These are phyloP conservation scores for Fusarium mundagurra DNA, from an alignment of 2,329 filamentous ascomycete genomes.

Conservation along the genomic window DNA sequence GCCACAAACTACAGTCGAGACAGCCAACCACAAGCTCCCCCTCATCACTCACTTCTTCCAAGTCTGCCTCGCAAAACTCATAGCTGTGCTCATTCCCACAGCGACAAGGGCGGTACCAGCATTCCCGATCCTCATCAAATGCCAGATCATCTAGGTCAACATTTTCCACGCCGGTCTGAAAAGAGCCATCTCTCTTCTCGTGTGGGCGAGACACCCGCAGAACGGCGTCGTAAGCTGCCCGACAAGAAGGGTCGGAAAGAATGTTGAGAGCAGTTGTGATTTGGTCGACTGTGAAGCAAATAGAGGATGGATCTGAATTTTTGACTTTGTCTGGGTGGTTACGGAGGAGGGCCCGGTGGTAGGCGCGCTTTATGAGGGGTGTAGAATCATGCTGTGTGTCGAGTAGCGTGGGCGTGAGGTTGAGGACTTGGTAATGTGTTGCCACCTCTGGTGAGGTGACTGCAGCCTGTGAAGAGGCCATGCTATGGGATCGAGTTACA, in stretches of 20 bases:
- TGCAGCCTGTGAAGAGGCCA: constrained; percentile 15
- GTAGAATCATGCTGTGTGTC: constrained; percentile 54
- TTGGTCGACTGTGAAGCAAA: constrained; percentile 70
- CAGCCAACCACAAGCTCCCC: constrained; percentile 73
- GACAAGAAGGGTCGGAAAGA: constrained; percentile 61
- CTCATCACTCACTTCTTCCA: constrained; percentile 66
- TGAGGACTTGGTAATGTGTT: constrained; percentile 71
- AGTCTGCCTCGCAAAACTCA: constrained; percentile 65
- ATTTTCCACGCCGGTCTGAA: constrained; percentile 69
- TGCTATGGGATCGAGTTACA: not conserved
- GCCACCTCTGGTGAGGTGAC: constrained; percentile 39
- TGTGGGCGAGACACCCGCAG: constrained; percentile 51
- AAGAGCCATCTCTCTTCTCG: constrained; percentile 43
- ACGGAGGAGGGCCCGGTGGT: constrained; percentile 70
- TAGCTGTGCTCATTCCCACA: constrained; percentile 72
- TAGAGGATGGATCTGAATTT: constrained; percentile 39
- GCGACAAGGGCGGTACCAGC: constrained; percentile 69
- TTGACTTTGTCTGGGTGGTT: constrained; percentile 71
- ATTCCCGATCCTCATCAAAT: constrained; percentile 58
- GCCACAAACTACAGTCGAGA: constrained; percentile 73
- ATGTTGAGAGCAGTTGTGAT: constrained; percentile 68
- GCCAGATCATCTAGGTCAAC: constrained; percentile 73
- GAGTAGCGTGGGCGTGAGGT: constrained; percentile 61
- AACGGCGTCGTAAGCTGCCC: constrained; percentile 63
- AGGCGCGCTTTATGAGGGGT: constrained; percentile 68